Evolutionary conservation across 1,284 basidiomycete species (phyloP).

Genomic region (Takashimella koratensis): DNA sequence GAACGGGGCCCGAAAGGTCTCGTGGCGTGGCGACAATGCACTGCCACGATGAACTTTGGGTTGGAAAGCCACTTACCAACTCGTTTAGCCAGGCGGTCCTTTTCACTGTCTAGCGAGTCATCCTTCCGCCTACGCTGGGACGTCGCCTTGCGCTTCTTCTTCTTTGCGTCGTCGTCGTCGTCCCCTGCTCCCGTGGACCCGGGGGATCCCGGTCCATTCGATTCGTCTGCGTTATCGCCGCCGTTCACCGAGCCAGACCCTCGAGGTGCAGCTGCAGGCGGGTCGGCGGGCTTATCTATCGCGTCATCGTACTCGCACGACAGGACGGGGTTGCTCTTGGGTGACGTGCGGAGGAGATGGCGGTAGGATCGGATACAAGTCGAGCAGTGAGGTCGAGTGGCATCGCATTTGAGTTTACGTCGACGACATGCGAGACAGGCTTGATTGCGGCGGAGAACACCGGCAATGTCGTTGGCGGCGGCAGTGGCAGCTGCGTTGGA

Average conservation of each 20-base stretch:
- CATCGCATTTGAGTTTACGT: conserved; percentile 43
- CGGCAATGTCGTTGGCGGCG: conserved; percentile 12
- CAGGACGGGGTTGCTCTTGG: conserved; percentile 34
- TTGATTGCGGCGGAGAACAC: conserved; percentile 28
- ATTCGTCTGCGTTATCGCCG: background rate
- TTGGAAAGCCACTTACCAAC: conserved; percentile 38
- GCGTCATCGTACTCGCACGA: conserved; percentile 45
- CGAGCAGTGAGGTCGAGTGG: conserved; percentile 43
- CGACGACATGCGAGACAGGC: conserved; percentile 30
- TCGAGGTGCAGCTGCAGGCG: background rate
- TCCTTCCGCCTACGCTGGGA: conserved; percentile 24
- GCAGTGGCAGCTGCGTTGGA: conserved; percentile 1
- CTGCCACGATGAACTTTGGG: too few relatives aligned
- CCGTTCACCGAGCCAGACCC: background rate
- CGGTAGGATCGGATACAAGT: conserved; percentile 45
- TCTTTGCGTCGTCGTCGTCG: conserved; percentile 20
- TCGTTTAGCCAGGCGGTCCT: conserved; percentile 30
- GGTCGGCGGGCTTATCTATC: conserved; percentile 7
- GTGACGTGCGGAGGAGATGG: conserved; percentile 38
- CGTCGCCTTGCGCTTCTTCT: conserved; percentile 36
- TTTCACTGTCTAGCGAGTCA: conserved; percentile 29
- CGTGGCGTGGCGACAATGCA: too few relatives aligned
- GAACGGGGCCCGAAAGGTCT: too few relatives aligned
- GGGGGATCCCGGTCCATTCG: background rate
- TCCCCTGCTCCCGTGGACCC: conserved; percentile 9